Base-by-base conservation (phyloP, 495 filamentous ascomycete species). In the Neurospora sp. region DNA sequence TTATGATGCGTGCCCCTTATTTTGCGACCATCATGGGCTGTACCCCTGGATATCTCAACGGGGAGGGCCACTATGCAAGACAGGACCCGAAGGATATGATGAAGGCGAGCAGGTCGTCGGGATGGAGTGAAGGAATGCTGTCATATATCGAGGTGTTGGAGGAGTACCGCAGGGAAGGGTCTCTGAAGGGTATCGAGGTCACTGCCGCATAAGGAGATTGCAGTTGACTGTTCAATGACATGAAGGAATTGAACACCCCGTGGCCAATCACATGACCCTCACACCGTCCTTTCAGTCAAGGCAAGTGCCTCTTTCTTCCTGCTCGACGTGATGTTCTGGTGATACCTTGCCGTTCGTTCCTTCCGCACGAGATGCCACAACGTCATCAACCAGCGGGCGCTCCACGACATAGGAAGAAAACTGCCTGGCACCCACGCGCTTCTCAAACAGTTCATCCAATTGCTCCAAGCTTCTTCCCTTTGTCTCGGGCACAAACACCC, bases 391-490 rank as follows among this genome's bases (percentile, higher is more conserved):
- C 38, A 79, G 68, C 70, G 74, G 76, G 9, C 77, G 65, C 61
- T 77, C 76, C 38, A 76, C 74, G 3, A 72, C 71, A 72, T 74
- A 80, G 0, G 61, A 59, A 1, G 77, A 75, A 70, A 85, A 84
- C 48, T 83, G 81, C 37, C 82, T 74, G 35, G 82, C 82, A 4
- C 77, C 74, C 5, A 85, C 81, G 3, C 76, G 74, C 35, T 81
- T 80, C n/a, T 78, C 76, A 61, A 86, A 84, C 40, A 84, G 74
- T 53, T 84, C 82, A 42, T 89, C 88, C 78, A 90, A 86, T 72
- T 90, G 87, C 75, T 88, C 86, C 38, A 90, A 81, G 0, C 85
- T 88, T 35, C 86, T 82, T 0, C 88, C 89, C 72, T 85, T 88
- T 0, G 89, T 80, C 76, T 86, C 84, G 0, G 83, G 83, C 9